phyloP scores from a whole-genome alignment of 1,139 yeast genomes.

The Pneumocystis canis region DNA sequence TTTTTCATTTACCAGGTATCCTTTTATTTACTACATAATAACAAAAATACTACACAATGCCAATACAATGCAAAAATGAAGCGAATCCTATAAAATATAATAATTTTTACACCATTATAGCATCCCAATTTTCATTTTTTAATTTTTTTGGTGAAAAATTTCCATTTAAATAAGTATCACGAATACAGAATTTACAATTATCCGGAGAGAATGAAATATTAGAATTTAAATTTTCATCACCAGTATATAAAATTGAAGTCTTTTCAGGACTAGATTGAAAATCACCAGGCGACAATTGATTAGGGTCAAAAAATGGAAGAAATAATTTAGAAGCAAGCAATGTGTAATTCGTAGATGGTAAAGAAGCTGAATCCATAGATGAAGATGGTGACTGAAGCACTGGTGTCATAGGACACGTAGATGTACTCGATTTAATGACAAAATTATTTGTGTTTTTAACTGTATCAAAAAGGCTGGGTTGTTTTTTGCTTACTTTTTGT shows the following conservation, averaged over 20 bases:
- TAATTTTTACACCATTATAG: not conserved
- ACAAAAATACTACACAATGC: not conserved
- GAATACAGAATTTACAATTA: not conserved
- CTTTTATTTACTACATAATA: not conserved
- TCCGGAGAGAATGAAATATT: not conserved
- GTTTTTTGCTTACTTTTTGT: not conserved
- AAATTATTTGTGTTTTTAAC: not conserved
- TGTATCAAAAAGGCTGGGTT: not conserved
- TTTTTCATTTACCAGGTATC: too few species aligned
- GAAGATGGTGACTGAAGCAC: not conserved
- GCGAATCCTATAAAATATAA: not conserved
- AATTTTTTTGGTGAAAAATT: not conserved
- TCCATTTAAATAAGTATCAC: not conserved
- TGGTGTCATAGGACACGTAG: not conserved
- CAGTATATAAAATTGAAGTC: not conserved
- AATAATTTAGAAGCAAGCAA: not conserved
- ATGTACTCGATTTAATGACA: not conserved
- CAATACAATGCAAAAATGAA: not conserved
- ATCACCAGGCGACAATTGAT: not conserved
- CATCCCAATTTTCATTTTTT: not conserved
- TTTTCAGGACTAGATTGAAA: not conserved
- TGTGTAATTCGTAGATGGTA: not conserved
- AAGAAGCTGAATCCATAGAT: not conserved
- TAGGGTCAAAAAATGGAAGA: not conserved
- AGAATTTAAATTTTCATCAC: not conserved